A percentile compares a stretch with the other conserved stretches of the same genome.
Conservation (phyloP, 768 basidiomycete species). For the Tylopilus felleus region DNA sequence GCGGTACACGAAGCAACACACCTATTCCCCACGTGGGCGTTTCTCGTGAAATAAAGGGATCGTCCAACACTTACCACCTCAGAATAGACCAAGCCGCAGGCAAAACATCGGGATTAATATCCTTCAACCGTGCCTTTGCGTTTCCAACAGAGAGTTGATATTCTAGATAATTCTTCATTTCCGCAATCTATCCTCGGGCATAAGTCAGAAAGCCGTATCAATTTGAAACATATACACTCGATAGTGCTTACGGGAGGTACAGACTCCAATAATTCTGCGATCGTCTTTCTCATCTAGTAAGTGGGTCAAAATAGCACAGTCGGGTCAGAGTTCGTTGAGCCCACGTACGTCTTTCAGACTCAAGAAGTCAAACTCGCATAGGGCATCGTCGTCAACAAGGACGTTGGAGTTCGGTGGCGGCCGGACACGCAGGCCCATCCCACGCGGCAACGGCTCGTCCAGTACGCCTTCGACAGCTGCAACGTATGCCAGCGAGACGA, state of each 20-base stretch:
- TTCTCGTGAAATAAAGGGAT: not conserved
- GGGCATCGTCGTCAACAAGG: slow-evolving; percentile 28
- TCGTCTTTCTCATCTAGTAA: slow-evolving; percentile 37
- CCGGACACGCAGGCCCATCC: slow-evolving; percentile 56
- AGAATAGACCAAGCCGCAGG: slow-evolving; percentile 66
- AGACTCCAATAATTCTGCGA: slow-evolving; percentile 42
- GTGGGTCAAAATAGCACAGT: not conserved
- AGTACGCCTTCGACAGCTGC: slow-evolving; percentile 52
- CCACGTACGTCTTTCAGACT: slow-evolving; percentile 34
- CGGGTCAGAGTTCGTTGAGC: slow-evolving; percentile 29
- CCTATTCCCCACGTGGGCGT: slow-evolving; percentile 34
- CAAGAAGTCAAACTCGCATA: slow-evolving; percentile 54
- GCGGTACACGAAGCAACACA: slow-evolving; percentile 72
- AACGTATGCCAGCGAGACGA: slow-evolving; percentile 59
- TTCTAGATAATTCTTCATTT: slow-evolving; percentile 58
- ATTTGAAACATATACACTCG: not conserved
- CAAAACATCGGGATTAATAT: slow-evolving; percentile 45
- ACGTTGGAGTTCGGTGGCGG: not conserved
- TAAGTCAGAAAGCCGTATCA: not conserved
- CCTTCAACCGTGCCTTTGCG: slow-evolving; percentile 50
- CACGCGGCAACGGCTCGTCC: slow-evolving; percentile 57
- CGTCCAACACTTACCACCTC: slow-evolving; percentile 45
- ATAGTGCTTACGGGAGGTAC: slow-evolving; percentile 45
- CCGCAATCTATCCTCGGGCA: slow-evolving; percentile 38
- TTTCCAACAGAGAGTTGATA: slow-evolving; percentile 49